phyloP scores from a whole-genome alignment of 306 rosid genomes.

The Rubus idaeus region DNA sequence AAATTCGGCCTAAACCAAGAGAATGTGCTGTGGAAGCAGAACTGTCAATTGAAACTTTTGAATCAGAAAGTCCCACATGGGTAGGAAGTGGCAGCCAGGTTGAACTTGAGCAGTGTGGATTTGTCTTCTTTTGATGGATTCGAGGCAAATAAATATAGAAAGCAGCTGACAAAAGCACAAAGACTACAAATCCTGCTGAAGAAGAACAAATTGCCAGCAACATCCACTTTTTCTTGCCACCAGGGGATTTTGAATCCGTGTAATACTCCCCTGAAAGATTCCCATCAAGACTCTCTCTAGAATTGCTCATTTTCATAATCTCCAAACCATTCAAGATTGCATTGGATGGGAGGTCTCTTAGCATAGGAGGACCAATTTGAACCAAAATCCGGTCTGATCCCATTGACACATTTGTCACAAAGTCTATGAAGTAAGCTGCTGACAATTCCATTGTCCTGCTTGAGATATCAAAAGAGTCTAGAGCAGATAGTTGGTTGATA shows the following conservation, averaged over 20 bases:
- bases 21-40: conserved; percentile 34
- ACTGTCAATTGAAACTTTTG: conserved; percentile 36
- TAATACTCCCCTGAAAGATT: conserved; percentile 14
- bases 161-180: conserved; percentile 23
- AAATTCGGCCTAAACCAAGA: conserved; percentile 23
- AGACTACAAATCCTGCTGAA: conserved; percentile 21
- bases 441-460: conserved; percentile 31
- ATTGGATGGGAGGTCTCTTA: conserved; percentile 27
- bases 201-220: conserved; percentile 21
- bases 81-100: conserved; percentile 30
- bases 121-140: conserved; percentile 22
- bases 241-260: conserved; percentile 15
- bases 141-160: conserved; percentile 6
- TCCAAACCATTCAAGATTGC: conserved; percentile 46
- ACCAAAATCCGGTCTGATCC: conserved; percentile 28
- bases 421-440: conserved; percentile 34
- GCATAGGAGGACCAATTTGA: conserved; percentile 36
- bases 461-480: conserved; percentile 33
- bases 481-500: conserved; percentile 34
- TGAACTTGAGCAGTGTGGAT: conserved; percentile 2
- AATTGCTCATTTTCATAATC: conserved; percentile 37
- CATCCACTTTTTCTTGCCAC: conserved; percentile 21
- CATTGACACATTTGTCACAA: conserved; percentile 23
- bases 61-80: conserved; percentile 25
- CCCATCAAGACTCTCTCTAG: conserved; percentile 24